Percentiles rank a stretch among this genome's conserved stretches.
Conservation (phyloP, 2,329 filamentous ascomycete species). For the Colletotrichum horii region DNA sequence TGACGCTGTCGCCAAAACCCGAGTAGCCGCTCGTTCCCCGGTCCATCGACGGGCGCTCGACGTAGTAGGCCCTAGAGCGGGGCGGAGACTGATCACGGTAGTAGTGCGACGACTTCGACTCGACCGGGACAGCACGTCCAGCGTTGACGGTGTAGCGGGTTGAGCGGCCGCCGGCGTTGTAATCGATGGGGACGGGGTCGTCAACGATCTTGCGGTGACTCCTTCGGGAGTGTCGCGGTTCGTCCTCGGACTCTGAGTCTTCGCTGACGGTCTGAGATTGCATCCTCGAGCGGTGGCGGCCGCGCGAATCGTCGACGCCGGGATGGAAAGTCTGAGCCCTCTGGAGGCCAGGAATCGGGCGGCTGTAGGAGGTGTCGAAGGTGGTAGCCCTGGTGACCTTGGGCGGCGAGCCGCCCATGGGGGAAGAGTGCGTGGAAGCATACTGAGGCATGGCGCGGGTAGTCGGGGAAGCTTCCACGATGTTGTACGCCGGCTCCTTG, state of each 20-base stretch:
- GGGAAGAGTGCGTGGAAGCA: slow-evolving; percentile 29
- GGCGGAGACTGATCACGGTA: slow-evolving; percentile 22
- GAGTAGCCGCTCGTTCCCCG: slow-evolving; percentile 34
- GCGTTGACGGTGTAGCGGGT: slow-evolving; percentile 20
- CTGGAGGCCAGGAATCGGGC: slow-evolving; percentile 28
- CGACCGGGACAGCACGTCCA: slow-evolving; percentile 29
- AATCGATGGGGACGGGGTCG: slow-evolving; percentile 26
- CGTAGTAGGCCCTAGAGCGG: slow-evolving; percentile 7
- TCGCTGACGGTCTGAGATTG: slow-evolving; percentile 37
- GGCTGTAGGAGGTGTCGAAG: slow-evolving; percentile 33
- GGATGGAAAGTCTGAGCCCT: slow-evolving; percentile 40
- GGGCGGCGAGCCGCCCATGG: slow-evolving; percentile 36
- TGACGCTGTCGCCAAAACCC: slow-evolving; percentile 35
- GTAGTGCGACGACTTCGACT: slow-evolving; percentile 25
- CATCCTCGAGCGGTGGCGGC: slow-evolving; percentile 41
- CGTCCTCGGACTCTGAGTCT: slow-evolving; percentile 39
- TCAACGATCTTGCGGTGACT: slow-evolving; percentile 38
- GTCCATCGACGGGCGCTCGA: slow-evolving; percentile 29
- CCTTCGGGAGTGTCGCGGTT: slow-evolving; percentile 33
- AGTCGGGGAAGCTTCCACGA: slow-evolving; percentile 33
- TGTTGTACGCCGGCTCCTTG: slow-evolving; percentile 17
- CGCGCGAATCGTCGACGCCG: slow-evolving; percentile 30
- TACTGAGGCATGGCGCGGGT: slow-evolving; percentile 31
- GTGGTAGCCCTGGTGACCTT: slow-evolving; percentile 37
- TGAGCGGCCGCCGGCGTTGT: not conserved